These are phyloP conservation scores for Gentiana dahurica DNA, from an alignment of 257 asterid species.

Conservation along the genomic window DNA sequence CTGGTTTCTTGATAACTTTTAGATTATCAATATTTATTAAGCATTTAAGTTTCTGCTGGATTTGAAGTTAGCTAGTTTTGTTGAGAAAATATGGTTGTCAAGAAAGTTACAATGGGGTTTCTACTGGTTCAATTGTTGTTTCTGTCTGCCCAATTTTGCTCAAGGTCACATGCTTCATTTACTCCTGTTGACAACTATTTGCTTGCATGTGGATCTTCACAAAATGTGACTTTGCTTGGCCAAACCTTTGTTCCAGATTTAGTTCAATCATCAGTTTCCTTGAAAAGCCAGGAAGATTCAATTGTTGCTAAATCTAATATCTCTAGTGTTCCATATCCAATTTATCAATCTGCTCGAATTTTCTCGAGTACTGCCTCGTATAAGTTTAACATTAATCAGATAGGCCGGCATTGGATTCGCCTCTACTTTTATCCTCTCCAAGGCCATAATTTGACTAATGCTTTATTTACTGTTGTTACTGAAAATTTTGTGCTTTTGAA, in stretches of 20 bases:
- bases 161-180: constrained; percentile 20
- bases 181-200: constrained; percentile 29
- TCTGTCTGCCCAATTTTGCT: constrained; percentile 10
- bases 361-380: constrained; percentile 19
- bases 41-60: background rate
- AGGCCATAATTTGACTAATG: constrained; percentile 24
- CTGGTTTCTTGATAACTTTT: constrained; percentile 1
- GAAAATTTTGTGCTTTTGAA: constrained; percentile 33
- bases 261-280: constrained; percentile 17
- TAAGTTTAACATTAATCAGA: constrained; percentile 21
- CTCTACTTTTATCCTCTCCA: constrained; percentile 37
- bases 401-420: constrained; percentile 41
- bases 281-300: constrained; percentile 19
- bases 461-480: constrained; percentile 31
- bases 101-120: constrained; percentile 11
- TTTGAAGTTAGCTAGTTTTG: constrained; percentile 2
- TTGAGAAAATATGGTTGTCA: constrained; percentile 8
- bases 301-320: constrained; percentile 21
- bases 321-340: constrained; percentile 20
- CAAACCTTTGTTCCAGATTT: constrained; percentile 31
- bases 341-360: constrained; percentile 29
- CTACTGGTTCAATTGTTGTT: constrained; percentile 13
- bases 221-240: constrained; percentile 25
- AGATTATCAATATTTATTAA: background rate
- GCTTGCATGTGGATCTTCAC: constrained; percentile 37